Evolutionary conservation across 352 stramenopile genomes (phyloP).

Genomic region (Pythium aristosporum): DNA sequence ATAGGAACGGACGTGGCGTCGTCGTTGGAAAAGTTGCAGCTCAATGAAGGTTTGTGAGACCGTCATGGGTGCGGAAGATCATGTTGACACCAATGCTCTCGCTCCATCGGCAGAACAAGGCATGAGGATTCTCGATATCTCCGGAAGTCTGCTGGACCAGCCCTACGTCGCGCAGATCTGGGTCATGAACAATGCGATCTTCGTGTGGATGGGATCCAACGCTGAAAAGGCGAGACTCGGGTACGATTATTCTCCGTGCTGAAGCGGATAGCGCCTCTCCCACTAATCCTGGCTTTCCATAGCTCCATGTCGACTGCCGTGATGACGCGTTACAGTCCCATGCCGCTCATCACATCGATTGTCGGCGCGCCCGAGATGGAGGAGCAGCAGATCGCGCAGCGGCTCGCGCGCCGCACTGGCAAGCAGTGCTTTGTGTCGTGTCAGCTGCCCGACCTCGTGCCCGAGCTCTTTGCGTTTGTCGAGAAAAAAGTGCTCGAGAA

Average conservation of each 20-base stretch:
- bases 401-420: slow-evolving; percentile 57
- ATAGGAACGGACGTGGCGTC: slow-evolving; percentile 7
- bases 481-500: slow-evolving; percentile 61
- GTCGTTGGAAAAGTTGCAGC: slow-evolving; percentile 20
- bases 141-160: slow-evolving; percentile 63
- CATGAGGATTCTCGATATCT: slow-evolving; percentile 45
- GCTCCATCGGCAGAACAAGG: not conserved
- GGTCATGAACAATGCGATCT: slow-evolving; percentile 61
- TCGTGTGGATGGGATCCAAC: slow-evolving; percentile 76
- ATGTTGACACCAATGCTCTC: not conserved
- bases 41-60: slow-evolving; percentile 16
- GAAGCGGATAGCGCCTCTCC: not conserved
- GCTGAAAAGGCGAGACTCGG: slow-evolving; percentile 41
- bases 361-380: slow-evolving; percentile 66
- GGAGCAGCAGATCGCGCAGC: slow-evolving; percentile 81
- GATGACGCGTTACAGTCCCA: slow-evolving; percentile 72
- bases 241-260: slow-evolving; percentile 16
- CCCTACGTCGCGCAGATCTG: slow-evolving; percentile 71
- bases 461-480: slow-evolving; percentile 69
- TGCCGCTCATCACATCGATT: slow-evolving; percentile 76
- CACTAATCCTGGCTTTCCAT: not conserved
- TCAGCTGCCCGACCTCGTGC: slow-evolving; percentile 66
- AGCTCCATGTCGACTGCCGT: slow-evolving; percentile 81
- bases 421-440: slow-evolving; percentile 83
- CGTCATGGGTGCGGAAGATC: not conserved